These are phyloP conservation scores for Alternaria metachromatica DNA, from an alignment of 2,329 filamentous ascomycete genomes.

Conservation along the genomic window DNA sequence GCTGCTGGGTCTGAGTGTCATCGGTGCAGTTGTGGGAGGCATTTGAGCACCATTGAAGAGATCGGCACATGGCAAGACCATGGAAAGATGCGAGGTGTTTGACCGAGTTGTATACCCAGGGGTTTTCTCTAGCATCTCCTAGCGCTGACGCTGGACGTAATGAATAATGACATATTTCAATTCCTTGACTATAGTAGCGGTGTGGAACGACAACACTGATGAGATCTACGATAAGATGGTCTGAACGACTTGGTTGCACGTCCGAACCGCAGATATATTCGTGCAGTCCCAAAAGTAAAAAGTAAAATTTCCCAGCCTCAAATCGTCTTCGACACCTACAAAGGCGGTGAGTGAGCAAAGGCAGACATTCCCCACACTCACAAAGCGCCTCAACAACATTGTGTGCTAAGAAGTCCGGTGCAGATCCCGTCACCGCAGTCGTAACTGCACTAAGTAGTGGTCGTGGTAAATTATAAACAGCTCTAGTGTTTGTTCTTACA, in stretches of 20 bases:
- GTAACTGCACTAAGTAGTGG: not conserved
- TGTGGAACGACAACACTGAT: not conserved
- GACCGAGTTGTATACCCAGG: not conserved
- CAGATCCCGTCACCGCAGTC: not conserved
- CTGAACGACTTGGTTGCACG: not conserved
- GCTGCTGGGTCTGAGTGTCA: conserved; percentile 16
- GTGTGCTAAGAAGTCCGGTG: not conserved
- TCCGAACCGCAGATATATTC: not conserved
- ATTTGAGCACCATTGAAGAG: not conserved
- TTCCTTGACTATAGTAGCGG: not conserved
- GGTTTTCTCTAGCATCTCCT: not conserved
- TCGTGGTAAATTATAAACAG: not conserved
- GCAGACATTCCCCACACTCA: not conserved
- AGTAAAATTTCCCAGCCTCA: not conserved
- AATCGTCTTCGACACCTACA: not conserved
- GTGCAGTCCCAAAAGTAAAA: not conserved
- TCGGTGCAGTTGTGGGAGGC: conserved; percentile 8
- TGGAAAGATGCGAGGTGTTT: conserved; percentile 4
- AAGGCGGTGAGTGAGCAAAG: not conserved
- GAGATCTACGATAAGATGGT: not conserved
- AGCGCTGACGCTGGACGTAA: not conserved
- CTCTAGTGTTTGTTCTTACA: not conserved
- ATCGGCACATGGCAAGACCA: accelerated
- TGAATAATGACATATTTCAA: not conserved
- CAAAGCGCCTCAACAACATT: not conserved